These are phyloP conservation scores for carrot (Daucus carota) DNA, from an alignment of 129 eudicot species.

Conservation along the genomic window DNA sequence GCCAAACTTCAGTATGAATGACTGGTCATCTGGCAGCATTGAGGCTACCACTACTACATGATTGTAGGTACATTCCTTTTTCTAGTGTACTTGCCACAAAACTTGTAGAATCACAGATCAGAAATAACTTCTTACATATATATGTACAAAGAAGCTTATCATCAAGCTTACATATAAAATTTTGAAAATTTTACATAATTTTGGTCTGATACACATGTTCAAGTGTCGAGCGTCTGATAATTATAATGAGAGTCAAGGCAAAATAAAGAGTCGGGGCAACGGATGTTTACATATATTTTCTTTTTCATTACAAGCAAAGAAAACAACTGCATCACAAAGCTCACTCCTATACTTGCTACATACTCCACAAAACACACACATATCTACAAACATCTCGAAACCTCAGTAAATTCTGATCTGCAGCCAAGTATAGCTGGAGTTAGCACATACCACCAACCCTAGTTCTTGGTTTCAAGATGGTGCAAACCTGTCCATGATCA, in stretches of 20 bases:
- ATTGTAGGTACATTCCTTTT: background rate
- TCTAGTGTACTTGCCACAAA: background rate
- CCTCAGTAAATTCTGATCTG: background rate
- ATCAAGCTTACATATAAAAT: no score
- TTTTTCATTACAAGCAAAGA: background rate
- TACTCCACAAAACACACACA: background rate
- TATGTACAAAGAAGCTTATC: background rate
- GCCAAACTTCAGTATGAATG: slow-evolving; percentile 20
- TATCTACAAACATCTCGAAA: background rate
- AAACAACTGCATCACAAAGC: background rate
- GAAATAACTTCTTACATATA: background rate
- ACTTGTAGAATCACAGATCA: background rate
- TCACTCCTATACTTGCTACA: background rate
- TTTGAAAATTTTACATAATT: no score
- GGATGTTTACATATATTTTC: no score
- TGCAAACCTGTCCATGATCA: slow-evolving; percentile 83
- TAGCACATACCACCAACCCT: background rate
- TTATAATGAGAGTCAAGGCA: no score
- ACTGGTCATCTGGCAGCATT: slow-evolving; percentile 42
- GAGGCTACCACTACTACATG: slow-evolving; percentile 32
- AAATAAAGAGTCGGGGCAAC: no score
- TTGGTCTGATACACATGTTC: no score
- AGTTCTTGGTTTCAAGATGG: slow-evolving; percentile 33
- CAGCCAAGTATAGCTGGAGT: background rate
- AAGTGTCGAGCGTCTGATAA: no score